Evolutionary conservation across 2,329 filamentous ascomycete genomes (phyloP).

Genomic region (Penicillium sp.): DNA sequence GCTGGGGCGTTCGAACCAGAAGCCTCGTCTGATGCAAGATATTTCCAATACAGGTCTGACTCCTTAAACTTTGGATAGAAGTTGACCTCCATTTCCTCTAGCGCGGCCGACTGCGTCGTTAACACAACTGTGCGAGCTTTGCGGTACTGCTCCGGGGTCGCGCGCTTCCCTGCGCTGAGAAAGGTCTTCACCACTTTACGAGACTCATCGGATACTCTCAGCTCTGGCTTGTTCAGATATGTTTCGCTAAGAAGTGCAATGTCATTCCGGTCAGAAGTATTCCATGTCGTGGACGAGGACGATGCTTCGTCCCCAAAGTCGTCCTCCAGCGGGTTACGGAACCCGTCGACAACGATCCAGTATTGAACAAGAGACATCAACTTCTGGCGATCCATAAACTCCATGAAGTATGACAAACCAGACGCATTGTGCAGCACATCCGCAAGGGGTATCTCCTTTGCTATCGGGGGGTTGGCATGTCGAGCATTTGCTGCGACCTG

Average conservation of each 20-base stretch:
- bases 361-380: constrained; percentile 93
- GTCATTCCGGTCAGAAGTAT: constrained; percentile 81
- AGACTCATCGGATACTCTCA: constrained; percentile 74
- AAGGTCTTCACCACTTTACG: constrained; percentile 75
- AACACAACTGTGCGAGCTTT: constrained; percentile 80
- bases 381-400: constrained; percentile 93
- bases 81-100: constrained; percentile 80
- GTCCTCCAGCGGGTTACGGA: constrained; percentile 90
- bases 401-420: constrained; percentile 97
- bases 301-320: constrained; percentile 74
- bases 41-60: constrained; percentile 96
- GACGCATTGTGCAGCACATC: constrained; percentile 90
- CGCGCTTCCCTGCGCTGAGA: constrained; percentile 74
- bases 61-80: constrained; percentile 87
- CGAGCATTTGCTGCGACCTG: constrained; percentile 35
- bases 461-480: constrained; percentile 56
- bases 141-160: constrained; percentile 80
- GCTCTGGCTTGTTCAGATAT: constrained; percentile 80
- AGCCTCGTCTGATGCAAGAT: constrained; percentile 81
- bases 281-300: constrained; percentile 70
- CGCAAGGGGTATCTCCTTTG: constrained; percentile 76
- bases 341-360: constrained; percentile 96
- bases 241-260: constrained; percentile 89
- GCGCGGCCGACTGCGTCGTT: constrained; percentile 76
- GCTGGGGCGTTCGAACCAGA: constrained; percentile 26